Base-by-base conservation (phyloP, 139 green algal species). In the Chlamydomonas sphaeroides region DNA sequence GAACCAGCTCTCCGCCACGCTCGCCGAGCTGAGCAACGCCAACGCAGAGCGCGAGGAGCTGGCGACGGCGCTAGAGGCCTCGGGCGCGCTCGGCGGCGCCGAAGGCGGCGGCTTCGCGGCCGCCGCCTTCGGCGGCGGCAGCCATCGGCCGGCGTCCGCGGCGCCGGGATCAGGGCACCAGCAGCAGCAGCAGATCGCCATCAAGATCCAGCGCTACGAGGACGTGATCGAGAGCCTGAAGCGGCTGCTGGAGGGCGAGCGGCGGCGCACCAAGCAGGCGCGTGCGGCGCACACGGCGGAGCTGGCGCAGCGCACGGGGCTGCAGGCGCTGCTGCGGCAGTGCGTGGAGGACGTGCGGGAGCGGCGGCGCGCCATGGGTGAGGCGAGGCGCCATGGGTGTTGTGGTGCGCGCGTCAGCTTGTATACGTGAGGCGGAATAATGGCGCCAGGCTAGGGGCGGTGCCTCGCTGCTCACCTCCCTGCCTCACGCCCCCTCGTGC, bases 151-250 rank as follows among this genome's bases (percentile, higher is more conserved):
- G 72, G 72, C 56, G 25, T 35, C 69, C 7, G 68, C 42, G 68
- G 18, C 36, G 75, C n/a, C n/a, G n/a, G n/a, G n/a, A n/a, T n/a
- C n/a, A n/a, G n/a, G n/a, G n/a, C n/a, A n/a, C n/a, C n/a, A n/a
- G n/a, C n/a, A n/a, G n/a, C n/a, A n/a, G n/a, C n/a, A n/a, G n/a
- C n/a, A n/a, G n/a, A 51, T 80, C n/a, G 6, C 32, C 36, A 36
- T 84, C 35, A 83, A 83, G 65, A 75, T 83, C 56, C 67, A 85
- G 78, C 78, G 84, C 4, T 88, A 88, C 38, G 84, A 88, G 78
- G 84, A 85, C 53, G 78, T 88, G 35, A 85, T 88, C n/a, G 78
- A 85, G 17, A 85, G 84, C 53, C 70, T 88, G 62, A 83, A 83
- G 85, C 35, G 41, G 71, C 65, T 89, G 56, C 36, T 85, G 65